phyloP scores from a whole-genome alignment of 2,329 filamentous ascomycete species.

The Onygenales sp. region DNA sequence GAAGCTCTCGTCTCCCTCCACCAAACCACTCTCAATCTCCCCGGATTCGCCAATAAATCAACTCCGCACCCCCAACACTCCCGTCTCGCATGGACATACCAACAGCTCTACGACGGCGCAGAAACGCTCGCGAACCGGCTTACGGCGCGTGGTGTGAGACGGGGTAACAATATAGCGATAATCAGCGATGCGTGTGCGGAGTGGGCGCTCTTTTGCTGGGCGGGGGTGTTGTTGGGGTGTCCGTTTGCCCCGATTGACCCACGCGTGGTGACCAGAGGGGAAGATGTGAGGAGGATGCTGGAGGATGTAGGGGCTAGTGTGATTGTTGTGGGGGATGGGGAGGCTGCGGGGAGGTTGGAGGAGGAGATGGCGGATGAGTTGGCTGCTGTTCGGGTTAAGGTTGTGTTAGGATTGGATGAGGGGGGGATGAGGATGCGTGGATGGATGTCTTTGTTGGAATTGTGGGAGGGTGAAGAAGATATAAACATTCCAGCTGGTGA shows the following conservation, averaged over 20 bases:
- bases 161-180: conserved; percentile 14
- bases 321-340: neutral
- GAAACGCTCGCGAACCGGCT: neutral
- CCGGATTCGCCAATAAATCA: neutral
- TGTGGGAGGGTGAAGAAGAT: neutral
- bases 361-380: neutral
- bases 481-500: neutral
- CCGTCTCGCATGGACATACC: neutral
- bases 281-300: neutral
- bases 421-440: neutral
- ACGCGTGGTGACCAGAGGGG: conserved; percentile 8
- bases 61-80: neutral
- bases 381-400: neutral
- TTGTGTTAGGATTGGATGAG: neutral
- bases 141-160: neutral
- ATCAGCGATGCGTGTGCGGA: conserved; percentile 31
- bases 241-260: conserved; percentile 29
- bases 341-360: neutral
- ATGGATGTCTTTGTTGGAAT: neutral
- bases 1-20: neutral
- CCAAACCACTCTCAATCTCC: neutral
- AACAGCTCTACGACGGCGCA: neutral
- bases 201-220: conserved; percentile 33
- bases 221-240: conserved; percentile 25
- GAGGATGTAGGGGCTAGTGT: neutral